Evolutionary conservation across 1,284 basidiomycete species (phyloP).

Genomic region (Malassezia obtusa): DNA sequence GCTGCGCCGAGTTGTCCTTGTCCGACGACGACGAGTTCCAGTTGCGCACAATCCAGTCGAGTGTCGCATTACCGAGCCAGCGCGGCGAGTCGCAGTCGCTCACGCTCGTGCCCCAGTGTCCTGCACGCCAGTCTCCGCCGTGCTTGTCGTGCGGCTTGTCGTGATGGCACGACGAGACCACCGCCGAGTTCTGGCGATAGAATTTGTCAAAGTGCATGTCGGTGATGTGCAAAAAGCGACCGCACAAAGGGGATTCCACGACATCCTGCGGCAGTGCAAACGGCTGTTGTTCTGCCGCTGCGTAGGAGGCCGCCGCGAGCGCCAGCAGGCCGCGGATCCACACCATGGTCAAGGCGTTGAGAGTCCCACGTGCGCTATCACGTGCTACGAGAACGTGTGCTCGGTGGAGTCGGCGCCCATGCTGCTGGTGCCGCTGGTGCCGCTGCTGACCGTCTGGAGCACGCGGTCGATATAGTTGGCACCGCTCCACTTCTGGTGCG

Average conservation of each 20-base stretch:
- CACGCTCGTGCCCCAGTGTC: slow-evolving; percentile 46
- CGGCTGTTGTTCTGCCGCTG: slow-evolving; percentile 3
- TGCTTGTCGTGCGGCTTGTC: slow-evolving; percentile 32
- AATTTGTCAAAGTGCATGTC: slow-evolving; percentile 69
- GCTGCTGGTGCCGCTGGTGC: slow-evolving; percentile 34
- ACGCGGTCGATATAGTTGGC: slow-evolving; percentile 43
- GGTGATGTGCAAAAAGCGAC: slow-evolving; percentile 66
- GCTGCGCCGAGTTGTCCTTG: background rate
- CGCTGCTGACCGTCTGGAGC: slow-evolving; percentile 40
- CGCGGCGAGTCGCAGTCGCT: slow-evolving; percentile 80
- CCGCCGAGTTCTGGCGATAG: slow-evolving; percentile 54
- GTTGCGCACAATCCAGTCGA: slow-evolving; percentile 68
- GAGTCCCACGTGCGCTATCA: background rate
- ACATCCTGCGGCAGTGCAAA: background rate
- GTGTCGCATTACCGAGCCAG: slow-evolving; percentile 65
- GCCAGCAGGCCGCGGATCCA: background rate
- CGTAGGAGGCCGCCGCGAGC: background rate
- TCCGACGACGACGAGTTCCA: slow-evolving; percentile 54
- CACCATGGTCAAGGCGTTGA: background rate
- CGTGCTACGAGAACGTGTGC: slow-evolving; percentile 11
- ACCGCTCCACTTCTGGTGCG: slow-evolving; percentile 46
- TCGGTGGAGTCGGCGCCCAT: slow-evolving; percentile 27
- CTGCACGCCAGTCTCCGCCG: slow-evolving; percentile 30
- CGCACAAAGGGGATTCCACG: slow-evolving; percentile 49
- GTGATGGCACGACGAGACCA: slow-evolving; percentile 24